A percentile compares a stretch with the other conserved stretches of the same genome.
These are phyloP conservation scores for Scutellaria minor DNA, from an alignment of 257 asterid genomes.

Conservation along the genomic window DNA sequence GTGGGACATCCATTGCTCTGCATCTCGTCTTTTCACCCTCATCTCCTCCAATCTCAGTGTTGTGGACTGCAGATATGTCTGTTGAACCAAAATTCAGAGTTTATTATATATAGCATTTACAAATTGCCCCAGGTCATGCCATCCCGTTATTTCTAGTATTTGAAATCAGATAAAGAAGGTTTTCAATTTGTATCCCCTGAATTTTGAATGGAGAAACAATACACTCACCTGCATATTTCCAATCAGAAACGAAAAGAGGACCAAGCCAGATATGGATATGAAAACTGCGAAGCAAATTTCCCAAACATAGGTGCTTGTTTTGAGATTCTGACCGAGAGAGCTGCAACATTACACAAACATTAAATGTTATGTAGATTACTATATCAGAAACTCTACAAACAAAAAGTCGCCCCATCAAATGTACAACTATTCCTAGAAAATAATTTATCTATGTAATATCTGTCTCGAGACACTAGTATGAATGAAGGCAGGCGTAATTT, in stretches of 20 bases:
- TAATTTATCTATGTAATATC: too few relatives aligned
- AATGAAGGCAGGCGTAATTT: slow-evolving; percentile 6
- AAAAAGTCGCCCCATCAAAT: background rate
- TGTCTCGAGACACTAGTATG: too few relatives aligned
- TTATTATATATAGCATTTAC: slow-evolving; percentile 3
- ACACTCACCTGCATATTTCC: slow-evolving; percentile 87
- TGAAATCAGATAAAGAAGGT: background rate
- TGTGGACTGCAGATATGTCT: slow-evolving; percentile 92
- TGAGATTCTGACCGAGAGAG: slow-evolving; percentile 87
- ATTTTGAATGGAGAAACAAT: background rate
- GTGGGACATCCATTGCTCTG: slow-evolving; percentile 97
- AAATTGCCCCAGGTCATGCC: background rate
- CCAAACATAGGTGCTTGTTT: slow-evolving; percentile 81
- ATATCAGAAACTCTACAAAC: background rate
- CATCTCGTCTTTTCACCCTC: slow-evolving; percentile 95
- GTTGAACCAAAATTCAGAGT: slow-evolving; percentile 42
- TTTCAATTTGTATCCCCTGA: background rate
- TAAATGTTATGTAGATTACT: background rate
- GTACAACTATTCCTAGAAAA: background rate
- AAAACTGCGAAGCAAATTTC: slow-evolving; percentile 83
- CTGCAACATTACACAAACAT: slow-evolving; percentile 46
- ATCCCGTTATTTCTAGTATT: background rate
- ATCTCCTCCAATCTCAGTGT: slow-evolving; percentile 85
- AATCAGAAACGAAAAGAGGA: slow-evolving; percentile 77
- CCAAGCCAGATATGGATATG: slow-evolving; percentile 87